Percentiles rank a stretch among this genome's conserved stretches.
Conservation (phyloP, 108 stramenopile genomes). For the Mediolabrus comicus region DNA sequence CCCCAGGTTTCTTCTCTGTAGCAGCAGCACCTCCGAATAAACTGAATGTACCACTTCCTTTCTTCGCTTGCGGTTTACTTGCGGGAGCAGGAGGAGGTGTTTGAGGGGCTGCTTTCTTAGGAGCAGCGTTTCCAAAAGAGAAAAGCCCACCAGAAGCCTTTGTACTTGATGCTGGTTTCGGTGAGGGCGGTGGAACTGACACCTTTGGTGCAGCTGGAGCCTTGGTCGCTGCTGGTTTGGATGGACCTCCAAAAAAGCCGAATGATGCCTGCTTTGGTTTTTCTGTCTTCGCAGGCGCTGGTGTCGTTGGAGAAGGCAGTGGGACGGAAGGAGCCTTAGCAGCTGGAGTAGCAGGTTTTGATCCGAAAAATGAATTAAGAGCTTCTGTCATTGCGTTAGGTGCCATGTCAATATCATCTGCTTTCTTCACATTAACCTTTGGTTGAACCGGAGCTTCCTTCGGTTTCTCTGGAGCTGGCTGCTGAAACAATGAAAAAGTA, state of each 20-base stretch:
- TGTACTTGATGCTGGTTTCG: slow-evolving; percentile 1
- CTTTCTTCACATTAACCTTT: slow-evolving; percentile 7
- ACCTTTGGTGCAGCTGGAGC: slow-evolving; percentile 16
- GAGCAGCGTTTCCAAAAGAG: neutral
- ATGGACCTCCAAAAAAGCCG: slow-evolving; percentile 30
- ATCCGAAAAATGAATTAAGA: slow-evolving; percentile 48
- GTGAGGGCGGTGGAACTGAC: slow-evolving; percentile 1
- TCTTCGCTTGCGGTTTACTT: slow-evolving; percentile 6
- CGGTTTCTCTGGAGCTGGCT: slow-evolving; percentile 8
- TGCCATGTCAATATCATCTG: slow-evolving; percentile 28
- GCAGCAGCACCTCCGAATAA: slow-evolving; percentile 23
- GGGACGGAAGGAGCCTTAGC: slow-evolving; percentile 41
- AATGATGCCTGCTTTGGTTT: slow-evolving; percentile 24
- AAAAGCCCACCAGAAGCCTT: neutral
- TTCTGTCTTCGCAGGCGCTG: neutral
- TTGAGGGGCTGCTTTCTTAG: slow-evolving; percentile 3
- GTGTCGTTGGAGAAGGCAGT: slow-evolving; percentile 20
- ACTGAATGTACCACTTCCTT: slow-evolving; percentile 31
- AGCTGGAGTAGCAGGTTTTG: slow-evolving; percentile 12
- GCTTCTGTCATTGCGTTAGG: slow-evolving; percentile 48
- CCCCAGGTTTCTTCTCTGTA: neutral
- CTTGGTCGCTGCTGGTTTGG: slow-evolving; percentile 43
- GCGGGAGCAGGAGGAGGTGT: slow-evolving; percentile 23
- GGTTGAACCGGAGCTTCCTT: slow-evolving; percentile 28
- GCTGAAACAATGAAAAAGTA: neutral